These are phyloP conservation scores for Atalantia buxifolia DNA, from an alignment of 345 rosid genomes.

Conservation along the genomic window DNA sequence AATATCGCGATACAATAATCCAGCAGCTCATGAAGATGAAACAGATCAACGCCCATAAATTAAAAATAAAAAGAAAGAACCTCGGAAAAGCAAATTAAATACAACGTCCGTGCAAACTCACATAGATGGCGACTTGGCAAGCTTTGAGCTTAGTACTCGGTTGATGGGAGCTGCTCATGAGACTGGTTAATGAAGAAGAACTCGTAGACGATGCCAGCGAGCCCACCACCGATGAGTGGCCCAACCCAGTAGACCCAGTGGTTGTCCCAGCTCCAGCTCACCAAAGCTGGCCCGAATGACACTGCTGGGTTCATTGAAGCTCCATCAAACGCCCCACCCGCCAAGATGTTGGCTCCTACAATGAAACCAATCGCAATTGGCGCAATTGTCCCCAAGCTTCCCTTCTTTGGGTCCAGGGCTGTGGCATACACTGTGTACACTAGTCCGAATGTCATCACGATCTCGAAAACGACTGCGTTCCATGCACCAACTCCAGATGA, in stretches of 20 bases:
- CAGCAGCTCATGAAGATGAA: not conserved
- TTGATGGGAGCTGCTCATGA: conserved; percentile 62
- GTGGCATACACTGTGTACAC: conserved; percentile 95
- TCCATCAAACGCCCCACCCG: conserved; percentile 88
- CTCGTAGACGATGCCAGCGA: conserved; percentile 80
- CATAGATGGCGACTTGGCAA: not conserved
- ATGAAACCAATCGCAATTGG: conserved; percentile 90
- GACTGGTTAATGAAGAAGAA: conserved; percentile 54
- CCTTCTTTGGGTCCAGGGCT: conserved; percentile 83
- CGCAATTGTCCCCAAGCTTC: conserved; percentile 64
- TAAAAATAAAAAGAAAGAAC: not conserved
- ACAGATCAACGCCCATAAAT: conserved; percentile 18
- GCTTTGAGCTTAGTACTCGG: conserved; percentile 52
- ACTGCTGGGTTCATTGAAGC: conserved; percentile 98
- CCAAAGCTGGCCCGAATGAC: conserved; percentile 89
- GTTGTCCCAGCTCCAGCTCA: conserved; percentile 84
- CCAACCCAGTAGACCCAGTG: conserved; percentile 99
- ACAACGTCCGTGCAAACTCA: conserved; percentile 7
- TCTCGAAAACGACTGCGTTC: conserved; percentile 85
- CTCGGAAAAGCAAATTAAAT: conserved; percentile 12
- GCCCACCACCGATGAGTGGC: conserved; percentile 78
- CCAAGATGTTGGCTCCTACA: conserved; percentile 87
- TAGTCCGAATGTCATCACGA: conserved; percentile 91
- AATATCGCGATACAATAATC: not conserved
- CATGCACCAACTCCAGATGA: conserved; percentile 69